phyloP scores from a whole-genome alignment of 176 grass and related monocot genomes.

The Thalia dealbata region DNA sequence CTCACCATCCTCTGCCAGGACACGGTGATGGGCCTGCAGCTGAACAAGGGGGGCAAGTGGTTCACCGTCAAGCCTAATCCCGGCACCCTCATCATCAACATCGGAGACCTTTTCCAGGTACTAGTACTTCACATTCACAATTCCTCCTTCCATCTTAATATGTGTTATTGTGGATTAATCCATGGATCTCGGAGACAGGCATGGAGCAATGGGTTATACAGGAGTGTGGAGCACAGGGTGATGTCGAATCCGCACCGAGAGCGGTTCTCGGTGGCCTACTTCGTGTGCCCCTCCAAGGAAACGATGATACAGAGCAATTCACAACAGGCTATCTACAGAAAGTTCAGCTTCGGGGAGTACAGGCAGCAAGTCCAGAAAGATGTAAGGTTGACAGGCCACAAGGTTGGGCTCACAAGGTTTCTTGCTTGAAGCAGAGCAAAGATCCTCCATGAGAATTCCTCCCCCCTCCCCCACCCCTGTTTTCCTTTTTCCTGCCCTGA shows the following conservation, averaged over 20 bases:
- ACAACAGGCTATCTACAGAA: slow-evolving; percentile 21
- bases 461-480: too few relatives aligned
- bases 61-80: slow-evolving; percentile 38
- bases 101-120: slow-evolving; percentile 73
- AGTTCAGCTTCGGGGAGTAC: slow-evolving; percentile 80
- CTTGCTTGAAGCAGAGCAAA: slow-evolving; percentile 18
- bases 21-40: slow-evolving; percentile 43
- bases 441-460: too few relatives aligned
- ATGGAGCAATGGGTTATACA: slow-evolving; percentile 55
- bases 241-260: slow-evolving; percentile 28
- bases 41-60: slow-evolving; percentile 41
- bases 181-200: slow-evolving; percentile 27
- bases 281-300: slow-evolving; percentile 54
- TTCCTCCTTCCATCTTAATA: too few relatives aligned
- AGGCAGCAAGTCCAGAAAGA: slow-evolving; percentile 43
- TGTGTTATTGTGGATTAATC: too few relatives aligned
- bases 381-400: slow-evolving; percentile 40
- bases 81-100: slow-evolving; percentile 54
- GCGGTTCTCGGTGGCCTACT: slow-evolving; percentile 63
- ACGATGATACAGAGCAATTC: slow-evolving; percentile 26
- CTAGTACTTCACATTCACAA: too few relatives aligned
- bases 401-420: slow-evolving; percentile 56
- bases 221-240: slow-evolving; percentile 65
- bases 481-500: too few relatives aligned
- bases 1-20: slow-evolving; percentile 58